Percentiles rank a stretch among this genome's conserved stretches.
Evolutionary conservation across 1,284 basidiomycete species (phyloP).

Genomic region (Cystobasidium sp.): DNA sequence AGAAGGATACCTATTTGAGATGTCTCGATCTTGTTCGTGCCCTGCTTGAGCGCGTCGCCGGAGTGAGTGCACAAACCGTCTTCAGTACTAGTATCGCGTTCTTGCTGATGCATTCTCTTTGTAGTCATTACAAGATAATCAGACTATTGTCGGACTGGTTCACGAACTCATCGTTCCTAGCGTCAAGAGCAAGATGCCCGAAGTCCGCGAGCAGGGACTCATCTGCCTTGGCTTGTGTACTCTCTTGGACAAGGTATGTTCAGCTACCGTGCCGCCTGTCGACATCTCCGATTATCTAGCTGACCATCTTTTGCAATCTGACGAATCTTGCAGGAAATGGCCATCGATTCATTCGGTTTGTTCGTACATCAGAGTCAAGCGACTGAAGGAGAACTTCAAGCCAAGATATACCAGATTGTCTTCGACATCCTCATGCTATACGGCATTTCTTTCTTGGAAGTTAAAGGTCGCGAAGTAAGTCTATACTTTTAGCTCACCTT

Average conservation of each 20-base stretch:
- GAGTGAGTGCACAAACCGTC: constrained; percentile 63
- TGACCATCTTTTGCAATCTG: neutral
- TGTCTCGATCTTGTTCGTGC: constrained; percentile 87
- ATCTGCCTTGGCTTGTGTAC: constrained; percentile 86
- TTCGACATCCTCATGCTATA: constrained; percentile 92
- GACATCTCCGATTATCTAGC: constrained; percentile 2
- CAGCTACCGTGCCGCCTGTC: neutral
- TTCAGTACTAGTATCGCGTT: neutral
- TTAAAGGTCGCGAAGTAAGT: constrained; percentile 50
- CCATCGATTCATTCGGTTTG: constrained; percentile 84
- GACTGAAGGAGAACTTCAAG: constrained; percentile 75
- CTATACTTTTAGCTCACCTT: neutral
- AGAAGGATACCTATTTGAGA: constrained; percentile 67
- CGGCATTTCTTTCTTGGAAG: constrained; percentile 71
- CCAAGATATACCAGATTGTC: constrained; percentile 80
- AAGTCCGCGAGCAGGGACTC: constrained; percentile 83
- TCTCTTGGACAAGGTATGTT: constrained; percentile 73
- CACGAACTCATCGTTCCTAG: constrained; percentile 88
- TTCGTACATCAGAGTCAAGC: constrained; percentile 83
- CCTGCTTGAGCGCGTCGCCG: constrained; percentile 87
- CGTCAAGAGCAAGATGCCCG: constrained; percentile 81
- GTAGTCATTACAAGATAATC: constrained; percentile 89
- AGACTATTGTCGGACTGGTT: constrained; percentile 86
- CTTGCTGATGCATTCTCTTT: neutral
- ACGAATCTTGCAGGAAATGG: constrained; percentile 70